phyloP scores from a whole-genome alignment of 208 protist genomes.

The Trypanosomatidae sp. region DNA sequence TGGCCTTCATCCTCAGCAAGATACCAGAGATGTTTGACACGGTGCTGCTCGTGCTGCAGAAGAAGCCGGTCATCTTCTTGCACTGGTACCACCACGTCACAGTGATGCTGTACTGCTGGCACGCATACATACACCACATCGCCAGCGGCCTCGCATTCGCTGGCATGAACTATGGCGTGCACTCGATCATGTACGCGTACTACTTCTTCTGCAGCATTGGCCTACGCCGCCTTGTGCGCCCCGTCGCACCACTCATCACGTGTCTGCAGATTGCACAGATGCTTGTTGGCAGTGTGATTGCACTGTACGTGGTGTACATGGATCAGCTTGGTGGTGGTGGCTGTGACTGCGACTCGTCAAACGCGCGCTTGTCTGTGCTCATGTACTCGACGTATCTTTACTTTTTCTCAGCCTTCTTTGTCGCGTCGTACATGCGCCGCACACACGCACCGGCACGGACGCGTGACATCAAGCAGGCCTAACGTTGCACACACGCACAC shows the following conservation, averaged over 20 bases:
- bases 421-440: too few relatives aligned
- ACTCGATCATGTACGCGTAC: constrained; percentile 94
- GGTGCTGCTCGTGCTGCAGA: constrained; percentile 65
- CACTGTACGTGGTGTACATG: constrained; percentile 26
- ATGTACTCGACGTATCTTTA: too few relatives aligned
- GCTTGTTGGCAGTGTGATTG: constrained; percentile 73
- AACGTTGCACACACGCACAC: too few relatives aligned
- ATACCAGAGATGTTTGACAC: constrained; percentile 86
- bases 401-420: too few relatives aligned
- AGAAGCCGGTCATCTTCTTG: constrained; percentile 84
- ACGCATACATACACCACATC: constrained; percentile 26
- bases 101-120: constrained; percentile 87
- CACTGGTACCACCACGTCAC: constrained; percentile 92
- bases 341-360: too few relatives aligned
- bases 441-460: too few relatives aligned
- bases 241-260: constrained; percentile 82
- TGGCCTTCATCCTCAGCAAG: constrained; percentile 66
- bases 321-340: too few relatives aligned
- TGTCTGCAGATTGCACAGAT: constrained; percentile 83
- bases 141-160: constrained; percentile 69
- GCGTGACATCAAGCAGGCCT: too few relatives aligned
- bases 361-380: too few relatives aligned
- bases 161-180: constrained; percentile 89
- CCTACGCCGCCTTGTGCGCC: constrained; percentile 27
- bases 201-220: constrained; percentile 76